These are phyloP conservation scores for Fraxinus baroniana DNA, from an alignment of 305 asterid species.

Conservation along the genomic window DNA sequence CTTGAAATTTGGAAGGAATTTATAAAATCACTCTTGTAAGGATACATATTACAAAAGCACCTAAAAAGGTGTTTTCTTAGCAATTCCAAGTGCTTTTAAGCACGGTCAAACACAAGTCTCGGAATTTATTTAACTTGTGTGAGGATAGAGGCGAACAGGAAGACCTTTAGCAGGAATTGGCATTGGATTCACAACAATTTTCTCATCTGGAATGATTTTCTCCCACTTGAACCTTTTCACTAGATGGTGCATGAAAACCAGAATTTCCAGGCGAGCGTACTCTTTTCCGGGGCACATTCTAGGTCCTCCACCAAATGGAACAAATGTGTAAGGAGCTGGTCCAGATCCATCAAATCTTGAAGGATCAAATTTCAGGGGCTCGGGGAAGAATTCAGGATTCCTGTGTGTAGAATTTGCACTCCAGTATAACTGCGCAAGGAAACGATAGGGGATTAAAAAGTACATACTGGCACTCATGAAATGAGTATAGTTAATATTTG, in stretches of 20 bases:
- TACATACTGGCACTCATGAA: background rate
- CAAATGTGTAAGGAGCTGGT: background rate
- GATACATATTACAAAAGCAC: background rate
- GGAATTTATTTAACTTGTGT: background rate
- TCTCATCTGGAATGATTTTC: slow-evolving; percentile 36
- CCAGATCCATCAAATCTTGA: slow-evolving; percentile 18
- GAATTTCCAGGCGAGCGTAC: slow-evolving; percentile 39
- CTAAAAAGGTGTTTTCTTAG: background rate
- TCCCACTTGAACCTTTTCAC: slow-evolving; percentile 43
- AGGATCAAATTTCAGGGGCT: slow-evolving; percentile 12
- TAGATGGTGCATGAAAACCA: slow-evolving; percentile 46
- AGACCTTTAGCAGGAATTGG: slow-evolving; percentile 47
- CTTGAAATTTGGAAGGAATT: background rate
- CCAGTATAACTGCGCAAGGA: slow-evolving; percentile 18
- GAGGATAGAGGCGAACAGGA: slow-evolving; percentile 44
- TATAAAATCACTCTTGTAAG: background rate
- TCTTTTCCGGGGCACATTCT: slow-evolving; percentile 31
- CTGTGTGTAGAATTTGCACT: background rate
- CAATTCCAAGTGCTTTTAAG: background rate
- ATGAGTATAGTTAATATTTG: no score
- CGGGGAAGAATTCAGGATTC: slow-evolving; percentile 10
- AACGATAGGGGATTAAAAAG: background rate
- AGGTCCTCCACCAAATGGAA: background rate
- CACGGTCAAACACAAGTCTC: background rate
- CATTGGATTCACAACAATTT: slow-evolving; percentile 39